Conservation (phyloP, 2,329 filamentous ascomycete species). For the Myriosclerotinia scirpicola region DNA sequence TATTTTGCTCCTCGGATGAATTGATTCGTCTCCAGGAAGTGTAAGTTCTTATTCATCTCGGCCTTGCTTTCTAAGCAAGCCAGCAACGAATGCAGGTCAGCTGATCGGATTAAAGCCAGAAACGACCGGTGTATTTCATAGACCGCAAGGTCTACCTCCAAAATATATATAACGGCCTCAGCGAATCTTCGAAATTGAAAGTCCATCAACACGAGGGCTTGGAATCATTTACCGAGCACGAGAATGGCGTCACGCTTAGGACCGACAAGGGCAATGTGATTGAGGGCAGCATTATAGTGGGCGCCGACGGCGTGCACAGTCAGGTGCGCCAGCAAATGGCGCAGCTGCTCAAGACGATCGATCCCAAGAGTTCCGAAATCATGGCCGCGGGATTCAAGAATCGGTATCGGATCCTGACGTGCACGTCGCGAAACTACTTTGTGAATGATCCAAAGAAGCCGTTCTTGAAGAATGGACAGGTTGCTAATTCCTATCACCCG, state of each 20-base stretch:
- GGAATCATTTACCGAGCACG: slow-evolving; percentile 13
- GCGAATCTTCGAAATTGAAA: slow-evolving; percentile 11
- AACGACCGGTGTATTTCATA: slow-evolving; percentile 14
- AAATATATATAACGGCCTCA: slow-evolving; percentile 14
- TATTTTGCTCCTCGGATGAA: slow-evolving; percentile 17
- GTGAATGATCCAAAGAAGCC: slow-evolving; percentile 12
- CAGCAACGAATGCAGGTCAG: not conserved
- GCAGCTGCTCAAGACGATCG: slow-evolving; percentile 8
- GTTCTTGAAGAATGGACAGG: slow-evolving; percentile 4
- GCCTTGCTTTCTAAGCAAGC: not conserved
- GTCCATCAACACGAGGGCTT: slow-evolving; percentile 5
- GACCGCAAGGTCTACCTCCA: slow-evolving; percentile 10
- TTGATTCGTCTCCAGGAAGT: slow-evolving; percentile 18
- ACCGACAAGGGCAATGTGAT: slow-evolving; percentile 17
- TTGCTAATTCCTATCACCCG: slow-evolving; percentile 10
- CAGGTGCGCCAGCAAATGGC: slow-evolving; percentile 38
- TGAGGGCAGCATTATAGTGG: slow-evolving; percentile 30
- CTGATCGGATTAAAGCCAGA: slow-evolving; percentile 8
- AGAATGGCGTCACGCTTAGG: slow-evolving; percentile 11
- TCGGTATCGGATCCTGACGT: slow-evolving; percentile 9
- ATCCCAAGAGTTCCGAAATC: slow-evolving; percentile 13
- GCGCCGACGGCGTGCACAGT: slow-evolving; percentile 36
- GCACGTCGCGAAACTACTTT: slow-evolving; percentile 13
- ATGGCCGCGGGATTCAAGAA: slow-evolving; percentile 15
- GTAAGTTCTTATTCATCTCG: slow-evolving; percentile 1